phyloP scores from a whole-genome alignment of 176 grass and related monocot genomes.

The Avena atlantica region DNA sequence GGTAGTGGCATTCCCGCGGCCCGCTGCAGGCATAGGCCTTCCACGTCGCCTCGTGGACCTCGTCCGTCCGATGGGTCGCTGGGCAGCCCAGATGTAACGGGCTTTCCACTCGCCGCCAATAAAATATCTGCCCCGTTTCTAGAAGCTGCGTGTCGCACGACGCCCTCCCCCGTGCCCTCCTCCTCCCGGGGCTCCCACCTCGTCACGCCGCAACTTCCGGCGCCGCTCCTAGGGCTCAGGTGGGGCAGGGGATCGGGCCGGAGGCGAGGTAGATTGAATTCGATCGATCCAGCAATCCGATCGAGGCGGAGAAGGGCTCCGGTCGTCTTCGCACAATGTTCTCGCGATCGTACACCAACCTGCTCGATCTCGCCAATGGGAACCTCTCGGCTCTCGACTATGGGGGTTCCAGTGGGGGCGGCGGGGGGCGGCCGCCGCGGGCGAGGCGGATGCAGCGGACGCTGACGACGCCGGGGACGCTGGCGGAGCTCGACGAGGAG shows the following conservation, averaged over 20 bases:
- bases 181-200: conserved; percentile 14
- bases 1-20: conserved; percentile 7
- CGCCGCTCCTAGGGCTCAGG: conserved; percentile 27
- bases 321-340: conserved; percentile 46
- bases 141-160: conserved; percentile 12
- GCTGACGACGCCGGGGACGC: conserved; percentile 56
- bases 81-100: conserved; percentile 8
- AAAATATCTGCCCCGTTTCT: conserved; percentile 25
- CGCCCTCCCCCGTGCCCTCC: conserved; percentile 9
- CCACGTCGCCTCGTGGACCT: background rate
- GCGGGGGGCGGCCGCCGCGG: conserved; percentile 35
- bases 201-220: conserved; percentile 30
- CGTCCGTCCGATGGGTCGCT: background rate
- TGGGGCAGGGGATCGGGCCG: background rate
- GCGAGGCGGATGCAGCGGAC: conserved; percentile 58
- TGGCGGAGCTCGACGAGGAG: conserved; percentile 65
- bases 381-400: conserved; percentile 65
- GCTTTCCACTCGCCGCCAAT: background rate
- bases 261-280: background rate
- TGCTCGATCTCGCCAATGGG: conserved; percentile 67
- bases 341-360: conserved; percentile 74
- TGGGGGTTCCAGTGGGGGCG: conserved; percentile 12
- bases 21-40: background rate
- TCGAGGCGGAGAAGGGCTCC: background rate
- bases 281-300: conserved; percentile 18